phyloP scores from a whole-genome alignment of 129 eudicot species.

The Silybum marianum region DNA sequence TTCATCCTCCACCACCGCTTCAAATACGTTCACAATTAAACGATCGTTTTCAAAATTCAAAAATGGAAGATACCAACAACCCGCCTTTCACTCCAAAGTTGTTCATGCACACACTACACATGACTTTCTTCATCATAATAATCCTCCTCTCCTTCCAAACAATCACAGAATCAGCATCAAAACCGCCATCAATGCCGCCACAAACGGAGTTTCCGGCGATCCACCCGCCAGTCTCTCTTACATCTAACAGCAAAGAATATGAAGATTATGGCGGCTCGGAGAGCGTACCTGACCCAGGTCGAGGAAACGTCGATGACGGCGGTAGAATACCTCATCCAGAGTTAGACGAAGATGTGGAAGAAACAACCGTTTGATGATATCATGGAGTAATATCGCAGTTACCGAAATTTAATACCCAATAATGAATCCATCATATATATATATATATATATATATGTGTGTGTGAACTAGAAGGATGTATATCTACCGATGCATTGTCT shows the following conservation, averaged over 20 bases:
- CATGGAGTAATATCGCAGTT: conserved; percentile 7
- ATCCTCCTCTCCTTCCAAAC: conserved; percentile 23
- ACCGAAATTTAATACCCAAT: neutral
- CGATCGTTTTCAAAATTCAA: conserved; percentile 21
- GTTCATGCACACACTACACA: conserved; percentile 46
- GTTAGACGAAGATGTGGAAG: conserved; percentile 21
- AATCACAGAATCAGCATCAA: neutral
- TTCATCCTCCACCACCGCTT: conserved; percentile 3
- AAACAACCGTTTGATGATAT: conserved; percentile 12
- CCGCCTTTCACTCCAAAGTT: conserved; percentile 32
- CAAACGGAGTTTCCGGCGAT: neutral
- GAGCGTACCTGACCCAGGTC: conserved; percentile 32
- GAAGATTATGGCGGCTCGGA: conserved; percentile 44
- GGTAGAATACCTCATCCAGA: conserved; percentile 40
- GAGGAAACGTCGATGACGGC: conserved; percentile 18
- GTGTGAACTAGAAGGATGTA: conserved; percentile 9
- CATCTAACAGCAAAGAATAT: neutral
- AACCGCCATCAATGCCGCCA: conserved; percentile 10
- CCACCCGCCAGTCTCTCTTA: neutral
- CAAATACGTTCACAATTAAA: conserved; percentile 17
- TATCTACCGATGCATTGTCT: conserved; percentile 6
- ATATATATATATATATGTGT: neutral
- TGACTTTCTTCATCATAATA: conserved; percentile 35
- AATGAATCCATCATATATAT: conserved; percentile 17
- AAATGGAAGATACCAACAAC: conserved; percentile 32